Conservation (phyloP, 805 yeast genomes). For the Sugiyamaella mastotermitis region DNA sequence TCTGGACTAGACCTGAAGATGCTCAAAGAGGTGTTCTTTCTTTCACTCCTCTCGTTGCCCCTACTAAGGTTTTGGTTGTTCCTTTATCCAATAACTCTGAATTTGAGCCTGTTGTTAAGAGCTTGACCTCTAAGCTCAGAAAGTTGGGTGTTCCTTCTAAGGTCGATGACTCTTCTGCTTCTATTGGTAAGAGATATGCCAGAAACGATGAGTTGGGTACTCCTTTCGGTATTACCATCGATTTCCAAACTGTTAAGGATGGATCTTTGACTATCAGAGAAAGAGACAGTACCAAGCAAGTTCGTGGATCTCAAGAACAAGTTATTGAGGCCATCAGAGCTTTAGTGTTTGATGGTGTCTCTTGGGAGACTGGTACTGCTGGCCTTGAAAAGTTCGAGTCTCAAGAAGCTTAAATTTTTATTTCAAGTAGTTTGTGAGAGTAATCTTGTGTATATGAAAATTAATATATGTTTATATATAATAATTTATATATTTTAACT, state of each 20-base stretch:
- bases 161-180: slow-evolving; percentile 94
- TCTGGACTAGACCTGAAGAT: slow-evolving; percentile 92
- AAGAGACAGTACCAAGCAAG: slow-evolving; percentile 95
- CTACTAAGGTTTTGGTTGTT: slow-evolving; percentile 92
- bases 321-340: slow-evolving; percentile 64
- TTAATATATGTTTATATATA: too few relatives aligned
- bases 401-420: slow-evolving; percentile 52
- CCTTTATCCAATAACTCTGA: slow-evolving; percentile 85
- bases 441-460: too few relatives aligned
- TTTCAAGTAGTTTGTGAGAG: too few relatives aligned
- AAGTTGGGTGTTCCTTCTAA: slow-evolving; percentile 83
- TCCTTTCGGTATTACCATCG: slow-evolving; percentile 96
- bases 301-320: slow-evolving; percentile 79
- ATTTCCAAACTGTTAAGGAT: slow-evolving; percentile 86
- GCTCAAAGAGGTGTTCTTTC: slow-evolving; percentile 84
- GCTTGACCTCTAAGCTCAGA: slow-evolving; percentile 67
- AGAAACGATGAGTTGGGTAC: slow-evolving; percentile 98
- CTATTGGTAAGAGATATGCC: slow-evolving; percentile 96
- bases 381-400: slow-evolving; percentile 66
- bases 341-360: slow-evolving; percentile 64
- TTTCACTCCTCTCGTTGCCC: slow-evolving; percentile 93
- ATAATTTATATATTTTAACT: too few relatives aligned
- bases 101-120: slow-evolving; percentile 66
- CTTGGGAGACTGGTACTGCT: slow-evolving; percentile 86
- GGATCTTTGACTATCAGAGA: slow-evolving; percentile 90